Base-by-base conservation (phyloP, 805 yeast species). In the Alloascoidea hylecoeti region DNA sequence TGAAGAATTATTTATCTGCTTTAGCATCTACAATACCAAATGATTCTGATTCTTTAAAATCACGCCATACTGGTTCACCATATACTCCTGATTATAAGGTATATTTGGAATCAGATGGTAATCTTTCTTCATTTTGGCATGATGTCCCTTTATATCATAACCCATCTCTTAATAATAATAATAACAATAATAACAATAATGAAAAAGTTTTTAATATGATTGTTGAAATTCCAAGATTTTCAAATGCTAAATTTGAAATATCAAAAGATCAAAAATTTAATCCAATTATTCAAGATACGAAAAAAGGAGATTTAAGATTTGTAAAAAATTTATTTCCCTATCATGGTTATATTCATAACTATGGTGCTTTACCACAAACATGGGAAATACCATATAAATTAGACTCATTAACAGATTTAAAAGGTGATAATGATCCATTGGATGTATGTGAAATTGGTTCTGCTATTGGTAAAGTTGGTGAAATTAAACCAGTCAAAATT, bases 181-280 rank as follows among this genome's bases (percentile, higher is more conserved):
- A 23, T 23, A 9, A 9, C 9, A n/a, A 47, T 3, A 44, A 62
- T 4, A 54, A 63, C 38, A 16, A 38, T 5, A 46, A 42, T 2
- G 44, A 67, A 60, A 33, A 60, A 61, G 49, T 34, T 14, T 34
- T 16, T 18, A 34, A 34, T 18, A 79, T 84, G 82, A 70, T 92
- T 51, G 96, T 92, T 46, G 98, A 92, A 66, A 86, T 92, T 48
- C 98, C 98, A 57, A 81, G 97, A 63, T 89, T 96, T 96, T 73
- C 95, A 55, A 92, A 92, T 59, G 97, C 96, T 47, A 92, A 92
- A 70, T 70, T 88, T 60, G 98, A 92, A 64, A 86, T 88, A 62
- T 74, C 81, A 60, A 88, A 86, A 66, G 94, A 82, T 52, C 65
- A 65, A 50, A 62, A 72, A 35, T 70, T 86, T 57, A 92, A 92